These are phyloP conservation scores for Neurospora crassa DNA, from an alignment of 2,329 filamentous ascomycete species.

Conservation along the genomic window DNA sequence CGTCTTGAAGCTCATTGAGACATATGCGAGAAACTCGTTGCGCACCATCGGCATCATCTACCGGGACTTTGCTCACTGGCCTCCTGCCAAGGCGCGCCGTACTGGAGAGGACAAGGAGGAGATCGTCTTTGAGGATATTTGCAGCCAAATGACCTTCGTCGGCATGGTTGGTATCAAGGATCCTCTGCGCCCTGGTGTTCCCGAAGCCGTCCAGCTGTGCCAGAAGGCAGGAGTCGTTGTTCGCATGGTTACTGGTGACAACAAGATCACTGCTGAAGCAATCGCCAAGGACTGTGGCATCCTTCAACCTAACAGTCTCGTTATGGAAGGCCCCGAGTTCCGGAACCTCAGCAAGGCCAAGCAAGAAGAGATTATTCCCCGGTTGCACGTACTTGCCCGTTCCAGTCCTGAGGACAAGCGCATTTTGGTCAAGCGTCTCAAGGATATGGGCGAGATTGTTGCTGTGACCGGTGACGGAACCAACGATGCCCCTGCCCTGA, in stretches of 20 bases:
- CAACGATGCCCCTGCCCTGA: constrained; percentile 73
- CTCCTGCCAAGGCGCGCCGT: constrained; percentile 50
- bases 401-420: constrained; percentile 73
- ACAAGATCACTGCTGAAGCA: constrained; percentile 67
- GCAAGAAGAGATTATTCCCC: constrained; percentile 58
- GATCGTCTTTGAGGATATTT: constrained; percentile 57
- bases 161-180: constrained; percentile 74
- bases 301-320: constrained; percentile 53
- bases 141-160: constrained; percentile 57
- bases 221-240: constrained; percentile 70
- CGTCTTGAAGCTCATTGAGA: constrained; percentile 59
- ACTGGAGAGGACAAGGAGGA: constrained; percentile 39
- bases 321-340: constrained; percentile 73
- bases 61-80: constrained; percentile 78
- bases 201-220: constrained; percentile 61
- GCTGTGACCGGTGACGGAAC: constrained; percentile 78
- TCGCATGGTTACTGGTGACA: constrained; percentile 81
- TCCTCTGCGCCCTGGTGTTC: constrained; percentile 65
- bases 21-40: constrained; percentile 70
- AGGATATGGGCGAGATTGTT: constrained; percentile 66
- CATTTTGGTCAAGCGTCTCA: constrained; percentile 60
- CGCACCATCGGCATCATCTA: constrained; percentile 79
- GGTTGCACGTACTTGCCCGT: constrained; percentile 60
- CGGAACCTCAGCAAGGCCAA: constrained; percentile 58
- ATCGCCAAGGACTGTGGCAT: constrained; percentile 76